phyloP scores from a whole-genome alignment of 2,329 filamentous ascomycete species.

The Arthrobotrys sinensis region DNA sequence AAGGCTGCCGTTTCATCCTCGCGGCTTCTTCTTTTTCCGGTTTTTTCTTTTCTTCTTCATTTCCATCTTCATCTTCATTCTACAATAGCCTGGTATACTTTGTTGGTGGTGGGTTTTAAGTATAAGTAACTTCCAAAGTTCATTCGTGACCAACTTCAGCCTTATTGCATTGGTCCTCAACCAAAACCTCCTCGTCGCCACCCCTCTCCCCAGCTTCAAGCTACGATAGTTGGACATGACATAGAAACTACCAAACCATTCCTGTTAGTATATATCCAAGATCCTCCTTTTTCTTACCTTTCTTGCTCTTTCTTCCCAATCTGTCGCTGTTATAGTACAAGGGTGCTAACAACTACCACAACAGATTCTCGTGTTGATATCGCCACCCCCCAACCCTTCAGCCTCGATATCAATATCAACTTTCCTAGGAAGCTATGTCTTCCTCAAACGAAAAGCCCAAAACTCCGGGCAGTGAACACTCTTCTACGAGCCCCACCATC shows the following conservation, averaged over 20 bases:
- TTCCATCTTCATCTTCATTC: conserved; percentile 2
- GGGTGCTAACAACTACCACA: conserved; percentile 28
- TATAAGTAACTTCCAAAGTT: background rate
- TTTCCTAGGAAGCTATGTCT: conserved; percentile 43
- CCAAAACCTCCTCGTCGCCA: background rate
- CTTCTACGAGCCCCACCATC: conserved; percentile 36
- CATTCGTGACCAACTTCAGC: conserved; percentile 5
- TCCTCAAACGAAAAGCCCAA: conserved; percentile 43
- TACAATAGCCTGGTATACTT: background rate
- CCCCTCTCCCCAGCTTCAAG: background rate
- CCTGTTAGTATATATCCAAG: background rate
- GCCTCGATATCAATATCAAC: conserved; percentile 9
- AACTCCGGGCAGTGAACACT: conserved; percentile 44
- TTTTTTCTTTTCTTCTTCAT: background rate
- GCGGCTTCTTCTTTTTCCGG: conserved; percentile 4
- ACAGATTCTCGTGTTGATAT: conserved; percentile 26
- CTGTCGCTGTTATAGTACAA: background rate
- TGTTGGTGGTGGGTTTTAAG: background rate
- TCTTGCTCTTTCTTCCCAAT: conserved; percentile 3
- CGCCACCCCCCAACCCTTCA: conserved; percentile 2
- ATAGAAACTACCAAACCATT: conserved; percentile 3
- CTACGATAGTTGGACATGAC: conserved; percentile 13
- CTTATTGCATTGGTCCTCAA: background rate
- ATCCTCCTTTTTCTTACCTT: background rate
- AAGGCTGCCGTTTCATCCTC: conserved; percentile 1